Evolutionary conservation across 1,284 basidiomycete genomes (phyloP).

Genomic region (Trametes hirsuta): DNA sequence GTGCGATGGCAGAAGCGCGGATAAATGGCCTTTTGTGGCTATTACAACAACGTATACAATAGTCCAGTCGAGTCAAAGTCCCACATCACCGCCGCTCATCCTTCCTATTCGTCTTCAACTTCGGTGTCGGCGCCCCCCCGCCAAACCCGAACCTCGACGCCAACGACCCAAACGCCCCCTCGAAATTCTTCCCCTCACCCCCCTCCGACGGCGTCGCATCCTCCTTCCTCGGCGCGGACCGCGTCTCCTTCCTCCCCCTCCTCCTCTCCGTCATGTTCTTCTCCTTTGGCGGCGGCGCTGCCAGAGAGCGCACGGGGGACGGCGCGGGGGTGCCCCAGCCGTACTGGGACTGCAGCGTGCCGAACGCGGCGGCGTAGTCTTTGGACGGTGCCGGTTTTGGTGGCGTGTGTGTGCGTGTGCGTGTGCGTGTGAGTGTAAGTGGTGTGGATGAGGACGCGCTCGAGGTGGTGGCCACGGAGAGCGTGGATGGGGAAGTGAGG

Average conservation of each 20-base stretch:
- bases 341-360: constrained; percentile 13
- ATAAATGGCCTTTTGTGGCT: background rate
- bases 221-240: background rate
- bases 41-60: background rate
- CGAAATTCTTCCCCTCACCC: background rate
- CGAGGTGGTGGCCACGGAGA: constrained; percentile 15
- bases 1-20: background rate
- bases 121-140: background rate
- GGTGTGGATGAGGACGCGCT: constrained; percentile 11
- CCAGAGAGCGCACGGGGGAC: background rate
- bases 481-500: constrained; percentile 9
- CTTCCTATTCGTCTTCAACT: background rate
- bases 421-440: constrained; percentile 1
- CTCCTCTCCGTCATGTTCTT: background rate
- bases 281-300: background rate
- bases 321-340: constrained; percentile 3
- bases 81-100: background rate
- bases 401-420: no score
- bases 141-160: constrained; percentile 10
- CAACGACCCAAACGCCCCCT: constrained; percentile 11
- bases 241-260: background rate
- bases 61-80: background rate
- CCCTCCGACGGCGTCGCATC: background rate
- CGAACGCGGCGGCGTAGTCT: constrained; percentile 14
- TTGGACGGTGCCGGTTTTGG: background rate